Base-by-base conservation (phyloP, 345 rosid genomes). In the Rhodamnia rubescens region DNA sequence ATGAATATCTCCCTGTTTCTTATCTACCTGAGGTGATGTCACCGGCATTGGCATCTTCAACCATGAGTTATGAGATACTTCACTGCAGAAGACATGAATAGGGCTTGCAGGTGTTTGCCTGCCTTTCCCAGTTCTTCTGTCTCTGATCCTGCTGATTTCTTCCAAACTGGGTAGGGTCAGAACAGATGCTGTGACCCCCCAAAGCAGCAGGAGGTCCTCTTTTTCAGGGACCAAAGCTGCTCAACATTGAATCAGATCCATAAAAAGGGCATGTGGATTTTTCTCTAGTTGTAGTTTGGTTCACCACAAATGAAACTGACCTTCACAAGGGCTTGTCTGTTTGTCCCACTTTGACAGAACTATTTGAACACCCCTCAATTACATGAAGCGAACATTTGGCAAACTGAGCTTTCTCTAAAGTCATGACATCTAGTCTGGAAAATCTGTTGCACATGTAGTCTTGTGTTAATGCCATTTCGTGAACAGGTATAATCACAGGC, bases 291-390 rank as follows among this genome's bases (percentile, higher is more conserved):
- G 49, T 27, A 12, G 59, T 85, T 69, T 9, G 80, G 92, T 87
- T 85, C 87, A 87, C 54, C 87, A 50, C 32, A 61, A 42, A 85
- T 54, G 56, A 69, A 84, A 59, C 56, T 64, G 85, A 47, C 80
- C 85, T 16, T 29, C 85, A 84, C 85, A 61, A 88, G 95, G 92
- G 91, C 64, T 69, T 92, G 95, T 87, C 92, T 85, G 83, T 51
- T 80, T 75, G 85, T 80, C 82, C 12, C 80, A 18, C 80, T 69
- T 36, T 18, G 80, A 69, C 80, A 36, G 47, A 36, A 69, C 80
- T 69, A 22, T 36, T 36, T 5, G 80, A 36, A 69, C 80, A 18
- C 13, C 80, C 80, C 24, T 69, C 12, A 18, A 18, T 32, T 9
- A 18, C 80, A 69, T 36, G 80, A 69, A 18, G 47, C 9, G 80